Evolutionary conservation across 1,139 yeast species (phyloP), one percentile per base, ranked within the genome.

Genomic region (Scheffersomyces segobiensis): DNA sequence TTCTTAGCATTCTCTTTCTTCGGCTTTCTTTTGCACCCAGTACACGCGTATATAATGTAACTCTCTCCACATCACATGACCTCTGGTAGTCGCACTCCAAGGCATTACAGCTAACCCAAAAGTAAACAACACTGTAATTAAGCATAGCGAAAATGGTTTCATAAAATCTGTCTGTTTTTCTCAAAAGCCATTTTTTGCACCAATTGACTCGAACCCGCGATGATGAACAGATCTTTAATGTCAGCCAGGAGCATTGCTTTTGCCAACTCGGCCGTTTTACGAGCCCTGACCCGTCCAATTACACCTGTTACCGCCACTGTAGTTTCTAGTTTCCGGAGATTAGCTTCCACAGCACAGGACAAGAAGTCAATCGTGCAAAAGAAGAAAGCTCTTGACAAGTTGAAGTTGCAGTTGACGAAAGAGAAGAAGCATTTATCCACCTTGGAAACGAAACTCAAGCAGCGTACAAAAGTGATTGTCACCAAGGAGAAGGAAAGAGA

Each of bases 371-470:
- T 54, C 8, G 56, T 56, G 6, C 24, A 48, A n/a, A 62, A 61
- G 53, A 60, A 64, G 60, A 57, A 61, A 60, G 62, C 61, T 32
- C 46, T 57, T 50, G 52, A 56, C 47, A 60, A 60, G 53, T 62
- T 68, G 61, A 64, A 63, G 54, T 49, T 60, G 20, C 64, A 64
- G 59, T 63, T 75, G 51, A 57, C 63, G 53, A 71, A 70, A 60
- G 77, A 74, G 62, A 71, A 70, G 60, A 52, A 55, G n/a, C 60
- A 63, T 19, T 67, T 67, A 52, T 63, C 62, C 52, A 63, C 60
- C 50, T 62, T 71, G 55, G 67, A 71, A 57, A 63, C 59, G 47
- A 67, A 69, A 57, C 62, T 66, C 53, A 66, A 65, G 61, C 63
- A 57, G 3, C 67, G 65, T 48, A 55, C 65, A 22, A 63, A 65